These are phyloP conservation scores for Nicotiana obtusifolia DNA, from an alignment of 257 asterid species.

Conservation along the genomic window DNA sequence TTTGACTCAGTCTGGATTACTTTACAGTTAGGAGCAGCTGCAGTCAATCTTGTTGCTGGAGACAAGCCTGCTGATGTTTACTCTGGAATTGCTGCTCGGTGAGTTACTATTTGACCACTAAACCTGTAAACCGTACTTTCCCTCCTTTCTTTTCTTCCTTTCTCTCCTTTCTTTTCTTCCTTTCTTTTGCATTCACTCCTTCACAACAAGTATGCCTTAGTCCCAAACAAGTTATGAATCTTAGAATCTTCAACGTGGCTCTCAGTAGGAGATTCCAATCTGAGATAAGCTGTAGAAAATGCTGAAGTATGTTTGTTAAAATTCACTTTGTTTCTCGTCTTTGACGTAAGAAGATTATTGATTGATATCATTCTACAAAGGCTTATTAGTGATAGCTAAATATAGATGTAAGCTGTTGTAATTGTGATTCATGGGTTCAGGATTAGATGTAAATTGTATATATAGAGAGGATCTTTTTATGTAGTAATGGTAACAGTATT, in stretches of 20 bases:
- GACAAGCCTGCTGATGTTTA: constrained; percentile 98
- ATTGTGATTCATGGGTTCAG: neutral
- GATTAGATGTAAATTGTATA: neutral
- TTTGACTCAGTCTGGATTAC: constrained; percentile 14
- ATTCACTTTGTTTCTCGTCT: neutral
- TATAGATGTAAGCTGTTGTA: neutral
- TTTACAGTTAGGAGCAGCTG: constrained; percentile 83
- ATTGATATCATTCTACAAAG: neutral
- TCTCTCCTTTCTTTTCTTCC: neutral
- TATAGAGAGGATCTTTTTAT: neutral
- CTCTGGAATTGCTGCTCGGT: constrained; percentile 97
- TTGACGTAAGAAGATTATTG: neutral
- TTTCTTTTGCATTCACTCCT: neutral
- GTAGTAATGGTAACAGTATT: neutral
- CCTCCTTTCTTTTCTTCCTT: neutral
- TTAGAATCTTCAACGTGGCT: neutral
- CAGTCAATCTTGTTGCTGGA: constrained; percentile 90
- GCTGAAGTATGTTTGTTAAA: neutral
- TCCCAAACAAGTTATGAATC: no score
- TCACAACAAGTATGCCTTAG: neutral
- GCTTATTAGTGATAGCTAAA: neutral
- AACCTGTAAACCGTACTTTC: neutral
- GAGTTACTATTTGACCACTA: constrained; percentile 14
- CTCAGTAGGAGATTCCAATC: neutral
- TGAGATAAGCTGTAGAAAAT: neutral